phyloP scores from a whole-genome alignment of 106 monocot species.

The Narthecium ossifragum region DNA sequence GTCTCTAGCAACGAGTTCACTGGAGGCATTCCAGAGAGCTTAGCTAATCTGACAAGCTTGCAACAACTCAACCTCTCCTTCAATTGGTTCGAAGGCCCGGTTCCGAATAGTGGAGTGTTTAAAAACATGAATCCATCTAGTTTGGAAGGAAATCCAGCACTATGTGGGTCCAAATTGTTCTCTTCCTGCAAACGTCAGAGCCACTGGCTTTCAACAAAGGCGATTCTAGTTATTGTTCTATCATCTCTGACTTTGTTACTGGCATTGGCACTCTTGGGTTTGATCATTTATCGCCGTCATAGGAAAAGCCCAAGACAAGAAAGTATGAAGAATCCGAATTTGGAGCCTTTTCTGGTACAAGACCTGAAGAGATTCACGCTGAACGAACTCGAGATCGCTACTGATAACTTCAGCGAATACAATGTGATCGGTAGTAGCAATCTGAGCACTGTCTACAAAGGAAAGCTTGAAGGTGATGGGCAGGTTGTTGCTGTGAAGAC shows the following conservation, averaged over 20 bases:
- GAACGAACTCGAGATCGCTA: conserved; percentile 46
- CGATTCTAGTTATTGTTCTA: conserved; percentile 16
- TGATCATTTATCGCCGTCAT: not conserved
- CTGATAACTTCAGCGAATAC: conserved; percentile 46
- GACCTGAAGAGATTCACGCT: conserved; percentile 58
- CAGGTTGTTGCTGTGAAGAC: conserved; percentile 58
- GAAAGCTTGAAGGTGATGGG: conserved; percentile 28
- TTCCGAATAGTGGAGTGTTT: conserved; percentile 60
- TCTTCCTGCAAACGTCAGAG: conserved; percentile 30
- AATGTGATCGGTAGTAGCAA: conserved; percentile 72
- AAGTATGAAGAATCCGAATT: not conserved
- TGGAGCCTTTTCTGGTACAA: conserved; percentile 14
- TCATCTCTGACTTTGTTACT: conserved; percentile 26
- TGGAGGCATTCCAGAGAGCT: conserved; percentile 36
- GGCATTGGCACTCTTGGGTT: conserved; percentile 10
- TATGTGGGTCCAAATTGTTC: conserved; percentile 64
- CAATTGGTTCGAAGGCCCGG: conserved; percentile 57
- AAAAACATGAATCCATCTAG: conserved; percentile 23
- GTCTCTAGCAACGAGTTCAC: conserved; percentile 43
- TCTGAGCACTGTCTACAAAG: conserved; percentile 84
- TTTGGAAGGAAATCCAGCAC: conserved; percentile 58
- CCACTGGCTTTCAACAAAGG: conserved; percentile 34
- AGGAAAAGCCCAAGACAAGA: conserved; percentile 10
- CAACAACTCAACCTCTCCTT: conserved; percentile 66
- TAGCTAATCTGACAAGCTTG: conserved; percentile 47